Evolutionary conservation across 2,329 filamentous ascomycete species (phyloP), one percentile per base, ranked within the genome.

Genomic region (Colletotrichum tamarilloi): DNA sequence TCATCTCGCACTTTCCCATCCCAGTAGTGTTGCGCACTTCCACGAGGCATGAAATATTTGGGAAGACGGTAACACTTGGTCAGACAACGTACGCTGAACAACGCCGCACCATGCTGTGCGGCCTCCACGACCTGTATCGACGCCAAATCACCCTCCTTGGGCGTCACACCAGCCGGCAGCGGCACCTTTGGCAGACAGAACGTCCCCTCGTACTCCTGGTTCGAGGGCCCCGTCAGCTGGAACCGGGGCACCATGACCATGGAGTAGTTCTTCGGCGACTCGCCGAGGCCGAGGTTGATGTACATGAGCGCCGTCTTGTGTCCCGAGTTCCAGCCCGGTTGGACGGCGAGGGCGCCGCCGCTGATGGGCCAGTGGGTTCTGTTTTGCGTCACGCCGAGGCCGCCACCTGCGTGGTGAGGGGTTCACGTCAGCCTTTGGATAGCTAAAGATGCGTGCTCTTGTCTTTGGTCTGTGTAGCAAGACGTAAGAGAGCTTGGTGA

Each of bases 101-200:
- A 79, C 8, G 90, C 86, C 5, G 92, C 92, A 0, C 92, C 92
- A 76, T 94, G 92, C 75, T 92, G 85, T 12, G 92, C 91, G 0
- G 86, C 82, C 83, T 94, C 91, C 35, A 94, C 88, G 5, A 94
- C 82, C 79, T 94, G 93, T 55, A 94, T 93, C 0, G 92, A 94
- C 16, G 92, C 92, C 79, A 92, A 89, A 80, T 93, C 90, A 1
- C 93, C 92, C 1, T 88, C 84, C 3, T 89, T 88, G 1, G 90
- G 88, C 1, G 80, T 87, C n/a, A 89, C 82, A 68, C 90, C 90
- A 2, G 84, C 84, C 0, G 92, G 92, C 57, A 94, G 83, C 1
- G 91, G 91, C 1, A 94, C 89, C 76, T 94, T 90, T 1, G 92
- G 92, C n/a, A 94, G 82, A 78, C 93, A 95, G 80, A 94, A 89